A percentile compares a stretch with the other conserved stretches of the same genome.
phyloP scores from a whole-genome alignment of 2,329 filamentous ascomycete species.

The Aspergillus viridinutans region DNA sequence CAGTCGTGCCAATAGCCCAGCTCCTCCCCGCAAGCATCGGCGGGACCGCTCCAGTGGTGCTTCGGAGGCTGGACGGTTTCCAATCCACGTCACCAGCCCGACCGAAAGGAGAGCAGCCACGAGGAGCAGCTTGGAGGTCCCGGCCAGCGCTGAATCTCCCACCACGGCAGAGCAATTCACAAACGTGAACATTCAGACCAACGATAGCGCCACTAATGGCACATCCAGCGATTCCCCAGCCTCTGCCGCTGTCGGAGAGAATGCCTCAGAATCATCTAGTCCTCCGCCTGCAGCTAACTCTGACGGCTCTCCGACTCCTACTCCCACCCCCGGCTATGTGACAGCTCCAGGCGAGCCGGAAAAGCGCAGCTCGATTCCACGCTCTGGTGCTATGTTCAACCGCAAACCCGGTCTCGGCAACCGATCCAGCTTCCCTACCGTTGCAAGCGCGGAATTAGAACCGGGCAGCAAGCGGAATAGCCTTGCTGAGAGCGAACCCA shows the following conservation, averaged over 20 bases:
- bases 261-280: constrained; percentile 24
- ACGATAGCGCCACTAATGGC: constrained; percentile 42
- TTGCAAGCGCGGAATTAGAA: constrained; percentile 19
- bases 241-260: constrained; percentile 18
- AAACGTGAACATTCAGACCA: constrained; percentile 20
- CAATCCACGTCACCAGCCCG: constrained; percentile 66
- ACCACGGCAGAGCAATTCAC: constrained; percentile 33
- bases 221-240: constrained; percentile 29
- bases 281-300: constrained; percentile 28
- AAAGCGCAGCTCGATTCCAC: constrained; percentile 62
- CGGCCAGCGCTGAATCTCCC: constrained; percentile 52
- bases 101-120: constrained; percentile 48
- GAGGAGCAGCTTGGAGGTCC: constrained; percentile 76
- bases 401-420: constrained; percentile 47
- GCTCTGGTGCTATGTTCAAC: constrained; percentile 49
- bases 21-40: constrained; percentile 55
- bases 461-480: constrained; percentile 33
- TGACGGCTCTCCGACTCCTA: constrained; percentile 33
- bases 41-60: constrained; percentile 71
- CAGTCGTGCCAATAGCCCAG: constrained; percentile 69
- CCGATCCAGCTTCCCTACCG: constrained; percentile 29
- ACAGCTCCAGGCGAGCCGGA: constrained; percentile 40
- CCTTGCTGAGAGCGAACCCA: constrained; percentile 36
- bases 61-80: constrained; percentile 78
- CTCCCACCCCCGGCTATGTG: constrained; percentile 23